Percentiles rank a stretch among this genome's conserved stretches.
Conservation (phyloP, 2,329 filamentous ascomycete species). For the Fusarium circinatum region DNA sequence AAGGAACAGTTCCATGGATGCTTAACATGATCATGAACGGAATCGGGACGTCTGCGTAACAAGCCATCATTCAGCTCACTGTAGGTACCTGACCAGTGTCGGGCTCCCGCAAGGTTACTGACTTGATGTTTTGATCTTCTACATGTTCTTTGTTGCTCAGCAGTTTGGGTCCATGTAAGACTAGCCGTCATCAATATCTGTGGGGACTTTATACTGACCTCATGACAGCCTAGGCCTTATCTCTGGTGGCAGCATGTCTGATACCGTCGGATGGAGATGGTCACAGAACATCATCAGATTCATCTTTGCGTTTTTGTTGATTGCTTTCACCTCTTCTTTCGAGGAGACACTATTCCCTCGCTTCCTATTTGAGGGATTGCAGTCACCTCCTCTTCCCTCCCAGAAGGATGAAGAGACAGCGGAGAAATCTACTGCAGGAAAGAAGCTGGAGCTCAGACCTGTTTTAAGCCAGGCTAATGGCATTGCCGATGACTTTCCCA, state of each 20-base stretch:
- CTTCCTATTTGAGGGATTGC: not conserved
- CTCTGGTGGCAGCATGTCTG: not conserved
- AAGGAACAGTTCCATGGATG: not conserved
- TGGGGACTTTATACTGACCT: too few relatives aligned
- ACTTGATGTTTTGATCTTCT: not conserved
- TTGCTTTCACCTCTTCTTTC: not conserved
- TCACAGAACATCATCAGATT: not conserved
- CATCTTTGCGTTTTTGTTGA: not conserved
- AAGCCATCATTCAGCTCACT: not conserved
- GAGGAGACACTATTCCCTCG: not conserved
- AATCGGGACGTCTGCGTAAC: not conserved
- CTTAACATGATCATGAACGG: not conserved
- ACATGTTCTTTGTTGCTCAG: not conserved
- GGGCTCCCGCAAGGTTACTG: accelerated
- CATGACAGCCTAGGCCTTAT: accelerated
- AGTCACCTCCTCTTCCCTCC: accelerated
- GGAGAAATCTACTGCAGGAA: accelerated
- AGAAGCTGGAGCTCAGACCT: not conserved
- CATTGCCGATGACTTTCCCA: not conserved
- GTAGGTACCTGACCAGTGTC: accelerated
- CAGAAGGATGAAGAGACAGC: not conserved
- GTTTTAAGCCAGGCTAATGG: not conserved
- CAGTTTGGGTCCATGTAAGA: not conserved
- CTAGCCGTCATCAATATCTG: accelerated
- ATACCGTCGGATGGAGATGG: not conserved